Percentiles rank a stretch among this genome's conserved stretches.
Conservation (phyloP, 345 rosid genomes). For the Noccaea bulbosa region DNA sequence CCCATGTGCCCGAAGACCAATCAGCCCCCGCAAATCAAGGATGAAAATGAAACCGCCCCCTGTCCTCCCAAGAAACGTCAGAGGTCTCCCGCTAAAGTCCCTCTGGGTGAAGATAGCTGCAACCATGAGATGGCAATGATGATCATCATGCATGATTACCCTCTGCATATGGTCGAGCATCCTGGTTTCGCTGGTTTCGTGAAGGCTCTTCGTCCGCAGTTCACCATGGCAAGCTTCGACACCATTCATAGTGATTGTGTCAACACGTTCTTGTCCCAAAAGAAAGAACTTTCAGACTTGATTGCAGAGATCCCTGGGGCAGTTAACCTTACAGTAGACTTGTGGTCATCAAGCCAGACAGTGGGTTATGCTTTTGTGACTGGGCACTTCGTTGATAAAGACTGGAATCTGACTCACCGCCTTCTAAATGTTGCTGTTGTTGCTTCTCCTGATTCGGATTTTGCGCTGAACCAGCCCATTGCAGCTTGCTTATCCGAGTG, state of each 20-base stretch:
- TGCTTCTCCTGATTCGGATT: conserved; percentile 67
- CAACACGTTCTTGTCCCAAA: conserved; percentile 66
- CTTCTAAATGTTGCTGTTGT: conserved; percentile 76
- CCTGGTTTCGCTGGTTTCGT: conserved; percentile 68
- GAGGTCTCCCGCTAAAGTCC: conserved; percentile 44
- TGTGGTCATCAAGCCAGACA: conserved; percentile 71
- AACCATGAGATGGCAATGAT: conserved; percentile 77
- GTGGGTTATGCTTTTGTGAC: conserved; percentile 70
- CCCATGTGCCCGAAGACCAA: conserved; percentile 53
- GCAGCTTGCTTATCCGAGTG: conserved; percentile 76
- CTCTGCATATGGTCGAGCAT: conserved; percentile 88
- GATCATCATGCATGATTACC: conserved; percentile 84
- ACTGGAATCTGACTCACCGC: conserved; percentile 67
- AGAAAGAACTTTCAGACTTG: conserved; percentile 59
- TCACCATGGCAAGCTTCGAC: conserved; percentile 54
- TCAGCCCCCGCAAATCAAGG: conserved; percentile 42
- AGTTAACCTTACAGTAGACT: conserved; percentile 67
- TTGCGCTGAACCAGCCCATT: conserved; percentile 56
- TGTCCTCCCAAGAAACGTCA: conserved; percentile 63
- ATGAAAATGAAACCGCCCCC: conserved; percentile 39
- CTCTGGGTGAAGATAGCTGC: conserved; percentile 63
- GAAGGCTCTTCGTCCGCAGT: conserved; percentile 70
- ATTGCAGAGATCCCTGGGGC: conserved; percentile 73
- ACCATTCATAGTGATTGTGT: conserved; percentile 72
- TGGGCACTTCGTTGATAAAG: conserved; percentile 73